These are phyloP conservation scores for Lactifluus volemus DNA, from an alignment of 768 basidiomycete genomes.

Conservation along the genomic window DNA sequence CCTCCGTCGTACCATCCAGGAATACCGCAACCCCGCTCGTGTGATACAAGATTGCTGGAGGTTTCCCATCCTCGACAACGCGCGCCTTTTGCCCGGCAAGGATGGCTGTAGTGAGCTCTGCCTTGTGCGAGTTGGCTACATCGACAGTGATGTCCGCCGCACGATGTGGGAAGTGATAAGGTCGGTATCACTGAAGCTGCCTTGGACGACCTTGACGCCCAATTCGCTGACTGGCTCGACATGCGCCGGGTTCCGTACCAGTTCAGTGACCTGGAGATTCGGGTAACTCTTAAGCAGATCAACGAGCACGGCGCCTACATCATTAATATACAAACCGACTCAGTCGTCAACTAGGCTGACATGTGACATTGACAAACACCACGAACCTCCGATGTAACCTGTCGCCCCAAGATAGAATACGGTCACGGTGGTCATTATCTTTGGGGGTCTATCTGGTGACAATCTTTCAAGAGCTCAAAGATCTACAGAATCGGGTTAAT, in stretches of 20 bases:
- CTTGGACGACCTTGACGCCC: slow-evolving; percentile 1
- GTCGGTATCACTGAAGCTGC: neutral
- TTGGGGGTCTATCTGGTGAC: neutral
- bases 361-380: neutral
- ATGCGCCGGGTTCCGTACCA: slow-evolving; percentile 9
- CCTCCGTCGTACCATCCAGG: neutral
- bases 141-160: slow-evolving; percentile 1
- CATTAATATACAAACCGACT: no score
- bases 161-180: neutral
- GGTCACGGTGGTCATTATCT: neutral
- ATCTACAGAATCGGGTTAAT: no score
- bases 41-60: neutral
- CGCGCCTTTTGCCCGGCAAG: slow-evolving; percentile 10
- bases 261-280: slow-evolving; percentile 1
- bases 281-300: neutral
- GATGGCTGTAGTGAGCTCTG: slow-evolving; percentile 1
- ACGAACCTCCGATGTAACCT: slow-evolving; percentile 11
- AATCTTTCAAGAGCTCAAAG: neutral
- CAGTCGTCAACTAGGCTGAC: neutral
- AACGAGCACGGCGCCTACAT: neutral
- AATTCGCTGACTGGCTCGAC: neutral
- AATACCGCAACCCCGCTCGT: slow-evolving; percentile 12
- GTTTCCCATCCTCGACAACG: neutral
- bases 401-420: slow-evolving; percentile 14
- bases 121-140: neutral